A percentile compares a stretch with the other conserved stretches of the same genome.
Conservation (phyloP, 164 flowering plant genomes). For the Vitis riparia region DNA sequence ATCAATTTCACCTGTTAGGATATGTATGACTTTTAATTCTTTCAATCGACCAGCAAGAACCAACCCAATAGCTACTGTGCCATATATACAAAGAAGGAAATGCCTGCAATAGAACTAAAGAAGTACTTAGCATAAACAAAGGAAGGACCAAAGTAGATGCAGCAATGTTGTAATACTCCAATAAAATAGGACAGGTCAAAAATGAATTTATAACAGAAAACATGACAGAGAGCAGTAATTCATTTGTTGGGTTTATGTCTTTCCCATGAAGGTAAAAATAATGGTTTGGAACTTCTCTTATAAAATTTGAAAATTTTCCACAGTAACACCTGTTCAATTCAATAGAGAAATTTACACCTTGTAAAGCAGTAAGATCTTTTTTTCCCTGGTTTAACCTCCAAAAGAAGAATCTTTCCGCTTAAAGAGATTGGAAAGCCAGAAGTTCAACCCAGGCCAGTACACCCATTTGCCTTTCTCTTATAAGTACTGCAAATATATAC, state of each 20-base stretch:
- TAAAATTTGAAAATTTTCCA: neutral
- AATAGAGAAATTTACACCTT: neutral
- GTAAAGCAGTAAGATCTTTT: neutral
- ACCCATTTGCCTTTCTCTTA: too few species aligned
- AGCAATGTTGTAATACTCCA: neutral
- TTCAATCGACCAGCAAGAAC: slow-evolving; percentile 79
- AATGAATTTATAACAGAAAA: neutral
- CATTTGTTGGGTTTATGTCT: neutral
- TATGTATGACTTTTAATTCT: slow-evolving; percentile 59
- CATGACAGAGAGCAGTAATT: neutral
- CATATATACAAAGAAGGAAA: slow-evolving; percentile 84
- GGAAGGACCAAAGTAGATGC: neutral
- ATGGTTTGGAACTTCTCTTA: neutral
- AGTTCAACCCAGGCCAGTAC: neutral
- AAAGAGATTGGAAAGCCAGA: neutral
- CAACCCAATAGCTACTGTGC: slow-evolving; percentile 62
- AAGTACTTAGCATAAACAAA: slow-evolving; percentile 1
- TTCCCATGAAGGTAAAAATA: neutral
- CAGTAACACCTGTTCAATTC: neutral
- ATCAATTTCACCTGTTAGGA: slow-evolving; percentile 64
- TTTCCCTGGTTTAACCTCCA: neutral
- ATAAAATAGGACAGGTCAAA: neutral
- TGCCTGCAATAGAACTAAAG: slow-evolving; percentile 63
- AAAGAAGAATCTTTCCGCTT: neutral
- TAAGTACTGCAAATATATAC: too few species aligned